Base-by-base conservation (phyloP, 768 basidiomycete genomes). In the Termitomyces sp. region DNA sequence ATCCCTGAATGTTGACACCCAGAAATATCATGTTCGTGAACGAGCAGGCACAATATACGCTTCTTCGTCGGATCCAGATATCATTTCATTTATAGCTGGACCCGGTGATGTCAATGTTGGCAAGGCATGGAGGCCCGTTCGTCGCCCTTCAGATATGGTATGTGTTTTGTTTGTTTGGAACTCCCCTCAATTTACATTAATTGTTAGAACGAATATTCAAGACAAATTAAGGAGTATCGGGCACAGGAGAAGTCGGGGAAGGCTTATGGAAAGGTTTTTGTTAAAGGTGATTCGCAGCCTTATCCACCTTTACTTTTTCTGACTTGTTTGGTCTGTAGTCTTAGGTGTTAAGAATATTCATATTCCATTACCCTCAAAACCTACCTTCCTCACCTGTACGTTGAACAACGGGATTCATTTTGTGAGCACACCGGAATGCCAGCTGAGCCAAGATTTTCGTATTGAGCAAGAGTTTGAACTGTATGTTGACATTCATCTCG, bases 341-440 rank as follows among this genome's bases (percentile, higher is more conserved):
- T 70, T 92, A 34, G 86, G 87, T 36, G 79, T 94, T 57, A 89
- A 83, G 64, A 82, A 81, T 47, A 76, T 97, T 37, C 78, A 82
- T 55, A 74, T 97, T 33, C 95, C 95, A 0, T 63, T 98, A 32
- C 95, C 95, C 0, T 74, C 76, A n/a, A 80, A 91, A 61, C 73
- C 82, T 0, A 94, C 95, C 0, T 80, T 76, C 27, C 76, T 97
- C 58, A 88, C 87, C 10, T 93, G 93, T 70, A 93, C 93, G 0
- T 79, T 98, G 60, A 97, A 98, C 72, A 98, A 98, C 66, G 95
- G 95, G 8, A 95, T 98, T 50, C 95, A 97, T 71, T 95, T 89
- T 62, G 95, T 98, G 36, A 92, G 91, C 4, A 97, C 93, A 8
- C 93, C 91, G 1, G 89, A 91, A 65, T 83, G 79, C 54, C 76